Conservation (phyloP, 305 asterid genomes). For the Fraxinus albicans region DNA sequence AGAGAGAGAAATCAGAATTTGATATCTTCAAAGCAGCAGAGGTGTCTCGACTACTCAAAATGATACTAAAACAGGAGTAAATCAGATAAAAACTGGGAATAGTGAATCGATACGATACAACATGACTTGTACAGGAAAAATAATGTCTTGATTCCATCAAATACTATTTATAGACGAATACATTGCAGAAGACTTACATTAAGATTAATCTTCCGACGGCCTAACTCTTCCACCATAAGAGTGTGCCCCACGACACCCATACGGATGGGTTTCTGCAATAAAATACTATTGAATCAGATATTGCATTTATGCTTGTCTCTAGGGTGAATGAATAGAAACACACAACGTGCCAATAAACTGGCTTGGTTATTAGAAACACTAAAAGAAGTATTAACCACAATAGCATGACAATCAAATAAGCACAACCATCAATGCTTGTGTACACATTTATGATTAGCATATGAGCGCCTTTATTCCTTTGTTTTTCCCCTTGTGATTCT, state of each 20-base stretch:
- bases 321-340: slow-evolving; percentile 17
- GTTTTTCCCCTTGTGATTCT: slow-evolving; percentile 8
- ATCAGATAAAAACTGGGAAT: background rate
- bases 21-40: background rate
- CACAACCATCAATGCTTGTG: background rate
- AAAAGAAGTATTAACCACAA: background rate
- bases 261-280: slow-evolving; percentile 82
- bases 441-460: background rate
- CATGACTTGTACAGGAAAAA: background rate
- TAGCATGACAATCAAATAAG: background rate
- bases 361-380: slow-evolving; percentile 1
- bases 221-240: slow-evolving; percentile 87
- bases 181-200: slow-evolving; percentile 51
- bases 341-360: slow-evolving; percentile 4
- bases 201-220: slow-evolving; percentile 70
- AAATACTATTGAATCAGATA: slow-evolving; percentile 1
- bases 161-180: slow-evolving; percentile 15
- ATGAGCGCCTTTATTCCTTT: slow-evolving; percentile 1
- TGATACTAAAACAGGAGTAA: background rate
- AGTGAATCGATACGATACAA: background rate
- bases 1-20: background rate
- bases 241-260: slow-evolving; percentile 78
- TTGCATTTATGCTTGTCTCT: background rate
- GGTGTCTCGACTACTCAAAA: background rate
- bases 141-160: slow-evolving; percentile 20